Base-by-base conservation (phyloP, 2,329 filamentous ascomycete genomes). In the Pochonia chlamydosporia region DNA sequence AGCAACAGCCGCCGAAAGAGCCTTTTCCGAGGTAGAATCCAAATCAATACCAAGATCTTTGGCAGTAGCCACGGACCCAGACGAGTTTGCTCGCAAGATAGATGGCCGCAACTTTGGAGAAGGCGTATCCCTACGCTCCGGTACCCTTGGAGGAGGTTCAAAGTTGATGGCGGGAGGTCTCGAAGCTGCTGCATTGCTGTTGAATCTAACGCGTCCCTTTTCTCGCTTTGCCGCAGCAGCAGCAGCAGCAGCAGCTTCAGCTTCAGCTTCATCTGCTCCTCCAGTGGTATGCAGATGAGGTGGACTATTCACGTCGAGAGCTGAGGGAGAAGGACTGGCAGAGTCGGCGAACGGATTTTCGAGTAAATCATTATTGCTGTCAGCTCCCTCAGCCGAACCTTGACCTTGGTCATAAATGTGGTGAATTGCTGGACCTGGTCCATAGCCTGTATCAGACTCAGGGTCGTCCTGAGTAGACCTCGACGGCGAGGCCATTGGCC, bases 201-300 rank as follows among this genome's bases (percentile, higher is more conserved):
- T 74, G 53, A 75, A 75, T 6, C 72, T 66, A 24, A 75, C 72
- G 24, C 72, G 67, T 3, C 68, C 70, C 52, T 73, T 75, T 50
- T 75, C 72, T 42, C 65, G 70, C 54, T 63, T 71, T n/a, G 37
- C 43, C 3, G 48, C 45, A 2, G 47, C 49, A 2, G 37, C 48
- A 8, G 49, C 43, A 5, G 40, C 49, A 0, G 48, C 30, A 3
- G 25, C 45, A 7, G 13, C 28, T 10, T 37, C 24, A 23, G 47
- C 16, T 21, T 13, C 21, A 30, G 24, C 21, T 24, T 33, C 25
- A 18, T 9, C 35, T n/a, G 20, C 21, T 18, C 5, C 35, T 4
- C 11, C 7, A 21, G 20, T 11, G n/a, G 35, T 8, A 13, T 10
- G n/a, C 40, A 33, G 18, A 16, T 33, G 25, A 33, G 43, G 10